A percentile compares a stretch with the other conserved stretches of the same genome.
Evolutionary conservation across 371 early-diverging fungal genomes (phyloP).

Genomic region (Zancudomyces culisetae): DNA sequence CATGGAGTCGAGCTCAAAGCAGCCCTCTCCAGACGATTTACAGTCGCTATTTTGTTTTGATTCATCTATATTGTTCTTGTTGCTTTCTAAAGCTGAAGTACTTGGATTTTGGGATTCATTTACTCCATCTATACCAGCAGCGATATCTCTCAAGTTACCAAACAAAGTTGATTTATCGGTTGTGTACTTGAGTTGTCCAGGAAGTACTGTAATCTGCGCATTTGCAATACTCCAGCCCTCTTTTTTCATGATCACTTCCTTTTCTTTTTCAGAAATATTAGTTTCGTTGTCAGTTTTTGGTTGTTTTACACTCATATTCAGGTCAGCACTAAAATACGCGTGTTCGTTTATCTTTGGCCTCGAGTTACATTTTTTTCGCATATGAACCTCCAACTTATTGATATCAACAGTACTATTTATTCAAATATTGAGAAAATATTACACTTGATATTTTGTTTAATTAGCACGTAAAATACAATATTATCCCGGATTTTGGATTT

Average conservation of each 20-base stretch:
- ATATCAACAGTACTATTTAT: slow-evolving; percentile 30
- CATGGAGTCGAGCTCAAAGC: too few relatives aligned
- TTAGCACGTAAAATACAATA: too few relatives aligned
- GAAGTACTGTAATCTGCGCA: background rate
- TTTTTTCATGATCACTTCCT: slow-evolving; percentile 7
- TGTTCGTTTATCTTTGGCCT: slow-evolving; percentile 31
- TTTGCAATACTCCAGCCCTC: slow-evolving; percentile 7
- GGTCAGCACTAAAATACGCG: slow-evolving; percentile 28
- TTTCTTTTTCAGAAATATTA: slow-evolving; percentile 1
- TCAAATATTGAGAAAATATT: too few relatives aligned
- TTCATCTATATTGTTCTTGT: too few relatives aligned
- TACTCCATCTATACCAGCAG: too few relatives aligned
- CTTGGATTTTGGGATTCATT: too few relatives aligned
- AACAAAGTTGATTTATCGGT: slow-evolving; percentile 2
- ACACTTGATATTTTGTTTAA: background rate
- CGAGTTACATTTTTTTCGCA: slow-evolving; percentile 42
- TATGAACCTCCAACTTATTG: slow-evolving; percentile 41
- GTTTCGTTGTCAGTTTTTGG: slow-evolving; percentile 8
- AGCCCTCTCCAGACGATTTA: too few relatives aligned
- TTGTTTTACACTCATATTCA: slow-evolving; percentile 33
- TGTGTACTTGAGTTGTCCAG: slow-evolving; percentile 3
- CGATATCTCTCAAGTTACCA: background rate
- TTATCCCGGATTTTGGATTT: too few relatives aligned
- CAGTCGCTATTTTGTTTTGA: too few relatives aligned
- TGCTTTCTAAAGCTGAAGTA: too few relatives aligned